Conservation (phyloP, 345 rosid species). For the Ceriops tagal region DNA sequence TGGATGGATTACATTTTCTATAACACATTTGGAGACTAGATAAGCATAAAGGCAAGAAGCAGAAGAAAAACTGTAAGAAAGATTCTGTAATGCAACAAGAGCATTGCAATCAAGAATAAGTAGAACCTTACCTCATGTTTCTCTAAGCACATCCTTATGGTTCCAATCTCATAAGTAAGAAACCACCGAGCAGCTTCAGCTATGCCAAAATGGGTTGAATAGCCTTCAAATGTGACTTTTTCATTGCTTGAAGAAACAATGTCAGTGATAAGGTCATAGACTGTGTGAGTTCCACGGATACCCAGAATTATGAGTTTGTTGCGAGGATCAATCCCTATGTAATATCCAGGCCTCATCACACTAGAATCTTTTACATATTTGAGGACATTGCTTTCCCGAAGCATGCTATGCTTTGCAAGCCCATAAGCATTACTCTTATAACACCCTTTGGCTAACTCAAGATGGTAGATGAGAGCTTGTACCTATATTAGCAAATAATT, state of each 20-base stretch:
- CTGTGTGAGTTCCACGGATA: constrained; percentile 87
- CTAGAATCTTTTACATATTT: constrained; percentile 71
- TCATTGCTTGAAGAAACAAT: constrained; percentile 76
- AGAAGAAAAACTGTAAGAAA: neutral
- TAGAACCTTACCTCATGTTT: constrained; percentile 51
- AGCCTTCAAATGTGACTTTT: constrained; percentile 86
- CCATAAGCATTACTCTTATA: constrained; percentile 51
- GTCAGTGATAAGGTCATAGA: constrained; percentile 79
- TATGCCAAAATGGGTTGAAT: constrained; percentile 90
- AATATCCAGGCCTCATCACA: constrained; percentile 94
- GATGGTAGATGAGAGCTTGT: constrained; percentile 76
- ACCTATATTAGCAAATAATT: constrained; percentile 42
- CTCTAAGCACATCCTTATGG: constrained; percentile 63
- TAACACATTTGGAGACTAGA: constrained; percentile 1
- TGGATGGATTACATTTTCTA: constrained; percentile 38
- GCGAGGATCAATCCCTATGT: constrained; percentile 66
- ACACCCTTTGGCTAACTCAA: constrained; percentile 77
- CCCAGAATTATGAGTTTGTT: constrained; percentile 71
- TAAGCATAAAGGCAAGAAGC: neutral
- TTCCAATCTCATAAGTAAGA: constrained; percentile 69
- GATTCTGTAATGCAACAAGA: neutral
- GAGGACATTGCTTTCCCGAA: constrained; percentile 63
- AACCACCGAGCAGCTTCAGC: constrained; percentile 98
- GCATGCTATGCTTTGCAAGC: constrained; percentile 75
- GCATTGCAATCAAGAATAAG: neutral